Percentiles rank a stretch among this genome's conserved stretches.
Evolutionary conservation across 202 grass and related monocot species (phyloP).

Genomic region (Brachypodium distachyon): DNA sequence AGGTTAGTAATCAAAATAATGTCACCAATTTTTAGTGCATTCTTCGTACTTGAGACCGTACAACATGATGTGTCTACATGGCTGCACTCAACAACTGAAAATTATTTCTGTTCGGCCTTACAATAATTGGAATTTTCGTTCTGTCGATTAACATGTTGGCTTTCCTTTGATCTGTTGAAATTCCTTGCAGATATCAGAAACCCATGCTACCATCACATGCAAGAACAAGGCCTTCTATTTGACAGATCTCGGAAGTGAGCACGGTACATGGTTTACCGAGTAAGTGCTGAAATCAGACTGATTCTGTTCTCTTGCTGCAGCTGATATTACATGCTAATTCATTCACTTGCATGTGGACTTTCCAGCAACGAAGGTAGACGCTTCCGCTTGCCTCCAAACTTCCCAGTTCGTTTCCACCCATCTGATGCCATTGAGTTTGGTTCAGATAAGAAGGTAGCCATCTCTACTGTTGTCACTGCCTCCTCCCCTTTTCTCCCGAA

Average conservation of each 20-base stretch:
- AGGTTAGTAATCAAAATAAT: slow-evolving; percentile 36
- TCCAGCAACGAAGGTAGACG: slow-evolving; percentile 76
- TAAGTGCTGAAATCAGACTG: slow-evolving; percentile 34
- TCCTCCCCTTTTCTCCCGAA: neutral
- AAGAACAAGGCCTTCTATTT: slow-evolving; percentile 83
- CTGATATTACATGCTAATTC: slow-evolving; percentile 1
- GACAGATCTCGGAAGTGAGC: slow-evolving; percentile 69
- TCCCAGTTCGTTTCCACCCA: slow-evolving; percentile 69
- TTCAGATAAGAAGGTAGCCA: slow-evolving; percentile 66
- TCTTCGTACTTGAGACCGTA: neutral
- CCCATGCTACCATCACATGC: slow-evolving; percentile 71
- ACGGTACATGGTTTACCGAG: slow-evolving; percentile 82
- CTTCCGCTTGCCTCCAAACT: slow-evolving; percentile 57
- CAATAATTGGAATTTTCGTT: neutral
- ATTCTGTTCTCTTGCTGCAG: neutral
- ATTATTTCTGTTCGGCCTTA: neutral
- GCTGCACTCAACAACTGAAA: neutral
- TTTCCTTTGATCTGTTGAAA: slow-evolving; percentile 2
- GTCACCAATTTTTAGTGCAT: neutral
- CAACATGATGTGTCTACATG: neutral
- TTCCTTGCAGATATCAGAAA: slow-evolving; percentile 61
- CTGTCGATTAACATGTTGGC: neutral
- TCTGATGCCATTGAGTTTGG: slow-evolving; percentile 75
- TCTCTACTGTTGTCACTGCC: neutral
- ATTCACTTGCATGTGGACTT: neutral